Evolutionary conservation across 768 basidiomycete genomes (phyloP), one percentile per base, ranked within the genome.

Genomic region (Boletus reticuloceps): DNA sequence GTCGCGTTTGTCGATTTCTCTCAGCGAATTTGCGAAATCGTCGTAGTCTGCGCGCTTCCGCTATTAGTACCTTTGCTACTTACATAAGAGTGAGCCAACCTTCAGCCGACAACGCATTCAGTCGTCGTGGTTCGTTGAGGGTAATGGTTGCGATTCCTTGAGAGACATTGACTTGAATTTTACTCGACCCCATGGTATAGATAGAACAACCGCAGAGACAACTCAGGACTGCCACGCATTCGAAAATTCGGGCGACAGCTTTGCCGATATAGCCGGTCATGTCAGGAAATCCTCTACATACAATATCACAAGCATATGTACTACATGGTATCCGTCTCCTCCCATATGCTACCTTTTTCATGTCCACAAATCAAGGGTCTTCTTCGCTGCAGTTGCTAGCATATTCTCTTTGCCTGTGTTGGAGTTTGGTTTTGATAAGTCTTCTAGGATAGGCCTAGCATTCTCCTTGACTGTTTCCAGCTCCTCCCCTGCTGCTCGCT

Each of bases 141-240:
- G 85, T 85, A 51, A 89, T 83, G 1, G 85, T 87, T 16, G 87
- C 87, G 58, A 89, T 86, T 29, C 79, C 75, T 50, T 80, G 74
- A 25, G 77, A 75, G 54, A 86, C 69, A 20, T 80, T 63, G 48
- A 86, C 72, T 0, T 65, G 73, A 36, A 85, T 64, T 19, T 74
- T 75, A 58, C 76, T 79, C 53, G 11, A 25, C 22, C 52, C 56
- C 78, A 79, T 79, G 53, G 22, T 25, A 76, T 77, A 41, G 27
- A 48, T 4, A 14, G 47, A 42, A 36, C 22, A 38, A 42, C 29
- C 22, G 17, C 4, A 25, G 13, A 12, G 34, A 25, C 2, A 22
- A 22, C 22, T 22, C 22, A n/a, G 4, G 34, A 19, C 14, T 9
- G 5, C 44, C 38, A 19, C n/a, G 38, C 7, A 10, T 39, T 39